These are phyloP conservation scores for Nannizzia gypsea DNA, from an alignment of 2,329 filamentous ascomycete genomes.

Conservation along the genomic window DNA sequence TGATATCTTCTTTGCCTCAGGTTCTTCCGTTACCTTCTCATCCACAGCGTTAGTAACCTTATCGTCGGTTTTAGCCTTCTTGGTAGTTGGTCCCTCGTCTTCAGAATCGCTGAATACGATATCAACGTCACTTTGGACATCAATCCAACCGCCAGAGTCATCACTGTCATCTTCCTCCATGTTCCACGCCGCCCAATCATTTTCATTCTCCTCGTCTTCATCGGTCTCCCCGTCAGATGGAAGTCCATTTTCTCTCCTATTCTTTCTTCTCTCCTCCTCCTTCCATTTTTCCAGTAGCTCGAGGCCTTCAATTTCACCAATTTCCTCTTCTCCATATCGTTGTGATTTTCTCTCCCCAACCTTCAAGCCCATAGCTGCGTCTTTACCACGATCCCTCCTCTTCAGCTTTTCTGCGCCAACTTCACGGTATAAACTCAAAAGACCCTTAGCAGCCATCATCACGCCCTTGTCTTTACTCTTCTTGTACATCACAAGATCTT, in stretches of 20 bases:
- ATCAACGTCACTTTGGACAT: slow-evolving; percentile 70
- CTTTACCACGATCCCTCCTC: slow-evolving; percentile 83
- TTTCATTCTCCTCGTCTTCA: slow-evolving; percentile 50
- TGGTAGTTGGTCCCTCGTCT: slow-evolving; percentile 54
- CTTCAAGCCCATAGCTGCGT: slow-evolving; percentile 71
- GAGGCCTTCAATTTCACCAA: slow-evolving; percentile 77
- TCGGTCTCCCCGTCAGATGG: slow-evolving; percentile 49
- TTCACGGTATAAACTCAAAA: slow-evolving; percentile 82
- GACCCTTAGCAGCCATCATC: slow-evolving; percentile 95
- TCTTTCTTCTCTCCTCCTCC: slow-evolving; percentile 70
- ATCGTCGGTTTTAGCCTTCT: slow-evolving; percentile 49
- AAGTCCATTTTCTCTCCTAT: slow-evolving; percentile 56
- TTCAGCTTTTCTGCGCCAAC: slow-evolving; percentile 79
- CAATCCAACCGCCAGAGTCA: slow-evolving; percentile 84
- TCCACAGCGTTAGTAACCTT: slow-evolving; percentile 19
- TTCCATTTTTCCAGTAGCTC: slow-evolving; percentile 90
- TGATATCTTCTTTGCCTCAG: slow-evolving; percentile 32
- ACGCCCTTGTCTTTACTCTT: slow-evolving; percentile 98
- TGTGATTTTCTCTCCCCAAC: slow-evolving; percentile 62
- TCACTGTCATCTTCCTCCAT: slow-evolving; percentile 49
- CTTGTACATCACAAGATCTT: slow-evolving; percentile 89
- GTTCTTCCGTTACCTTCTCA: slow-evolving; percentile 24
- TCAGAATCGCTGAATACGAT: slow-evolving; percentile 63
- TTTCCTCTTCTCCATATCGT: slow-evolving; percentile 70
- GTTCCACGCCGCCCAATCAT: slow-evolving; percentile 48